Conservation (phyloP, 768 basidiomycete species). For the Tylopilus plumbeoviolaceoides region DNA sequence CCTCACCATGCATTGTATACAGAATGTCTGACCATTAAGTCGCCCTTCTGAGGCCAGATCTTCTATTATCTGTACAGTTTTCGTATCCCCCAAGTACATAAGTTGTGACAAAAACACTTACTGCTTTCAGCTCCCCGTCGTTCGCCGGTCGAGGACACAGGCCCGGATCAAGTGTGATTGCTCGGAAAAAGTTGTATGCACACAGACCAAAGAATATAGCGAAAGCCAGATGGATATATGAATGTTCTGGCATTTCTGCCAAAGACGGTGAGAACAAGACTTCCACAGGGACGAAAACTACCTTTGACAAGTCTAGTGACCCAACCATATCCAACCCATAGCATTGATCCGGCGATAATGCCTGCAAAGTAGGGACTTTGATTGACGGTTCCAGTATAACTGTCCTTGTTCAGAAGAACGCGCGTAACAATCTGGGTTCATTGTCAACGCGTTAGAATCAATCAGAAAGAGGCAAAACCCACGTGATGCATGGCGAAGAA, state of each 20-base stretch:
- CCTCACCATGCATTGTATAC: constrained; percentile 88
- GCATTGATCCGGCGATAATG: constrained; percentile 79
- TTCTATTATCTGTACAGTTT: constrained; percentile 69
- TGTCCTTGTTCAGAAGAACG: constrained; percentile 76
- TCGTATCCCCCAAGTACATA: background rate
- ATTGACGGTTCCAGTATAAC: constrained; percentile 78
- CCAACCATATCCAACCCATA: constrained; percentile 89
- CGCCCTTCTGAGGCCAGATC: constrained; percentile 83
- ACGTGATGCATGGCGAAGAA: constrained; percentile 96
- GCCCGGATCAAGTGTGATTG: constrained; percentile 87
- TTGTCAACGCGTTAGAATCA: constrained; percentile 7
- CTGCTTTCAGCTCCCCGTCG: constrained; percentile 85
- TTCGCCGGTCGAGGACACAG: constrained; percentile 75
- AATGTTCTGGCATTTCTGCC: constrained; percentile 72
- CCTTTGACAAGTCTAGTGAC: constrained; percentile 69
- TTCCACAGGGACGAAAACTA: constrained; percentile 29
- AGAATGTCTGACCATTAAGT: constrained; percentile 95
- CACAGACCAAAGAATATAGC: constrained; percentile 68
- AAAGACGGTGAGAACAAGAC: background rate
- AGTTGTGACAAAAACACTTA: constrained; percentile 34
- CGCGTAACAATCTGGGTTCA: constrained; percentile 70
- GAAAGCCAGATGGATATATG: constrained; percentile 74
- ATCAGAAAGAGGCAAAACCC: constrained; percentile 28
- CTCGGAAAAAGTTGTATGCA: constrained; percentile 86
- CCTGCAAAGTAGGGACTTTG: constrained; percentile 91